These are phyloP conservation scores for Phytophthora capsici DNA, from an alignment of 352 stramenopile species.

Conservation along the genomic window DNA sequence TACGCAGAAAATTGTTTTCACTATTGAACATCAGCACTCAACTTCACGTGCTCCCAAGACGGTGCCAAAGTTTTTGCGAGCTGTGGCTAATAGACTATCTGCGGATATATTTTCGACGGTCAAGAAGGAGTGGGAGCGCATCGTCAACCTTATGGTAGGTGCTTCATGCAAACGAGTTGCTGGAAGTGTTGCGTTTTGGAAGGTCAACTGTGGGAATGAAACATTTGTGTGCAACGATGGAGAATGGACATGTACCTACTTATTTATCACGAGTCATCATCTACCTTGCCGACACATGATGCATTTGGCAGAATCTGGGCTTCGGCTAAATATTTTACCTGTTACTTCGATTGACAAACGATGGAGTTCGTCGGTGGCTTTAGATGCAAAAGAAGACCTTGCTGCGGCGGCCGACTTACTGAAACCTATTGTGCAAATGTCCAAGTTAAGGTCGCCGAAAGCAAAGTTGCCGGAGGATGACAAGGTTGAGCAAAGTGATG, in stretches of 20 bases:
- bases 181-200: constrained; percentile 2
- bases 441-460: constrained; percentile 11
- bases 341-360: neutral
- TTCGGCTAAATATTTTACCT: neutral
- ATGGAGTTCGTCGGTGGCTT: neutral
- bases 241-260: constrained; percentile 6
- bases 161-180: constrained; percentile 33
- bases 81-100: neutral
- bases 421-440: constrained; percentile 6
- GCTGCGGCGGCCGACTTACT: neutral
- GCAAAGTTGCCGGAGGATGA: too few species aligned
- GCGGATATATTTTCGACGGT: neutral
- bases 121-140: constrained; percentile 7
- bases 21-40: neutral
- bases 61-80: constrained; percentile 1
- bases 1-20: constrained; percentile 3
- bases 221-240: neutral
- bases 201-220: neutral
- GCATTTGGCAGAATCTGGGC: neutral
- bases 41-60: neutral
- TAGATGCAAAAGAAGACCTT: constrained; percentile 1
- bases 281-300: constrained; percentile 10
- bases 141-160: constrained; percentile 10
- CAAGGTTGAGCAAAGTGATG: too few species aligned
- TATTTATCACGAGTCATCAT: constrained; percentile 7